Percentiles rank a stretch among this genome's conserved stretches.
phyloP scores from a whole-genome alignment of 805 yeast species.

The Yamadazyma sp. region DNA sequence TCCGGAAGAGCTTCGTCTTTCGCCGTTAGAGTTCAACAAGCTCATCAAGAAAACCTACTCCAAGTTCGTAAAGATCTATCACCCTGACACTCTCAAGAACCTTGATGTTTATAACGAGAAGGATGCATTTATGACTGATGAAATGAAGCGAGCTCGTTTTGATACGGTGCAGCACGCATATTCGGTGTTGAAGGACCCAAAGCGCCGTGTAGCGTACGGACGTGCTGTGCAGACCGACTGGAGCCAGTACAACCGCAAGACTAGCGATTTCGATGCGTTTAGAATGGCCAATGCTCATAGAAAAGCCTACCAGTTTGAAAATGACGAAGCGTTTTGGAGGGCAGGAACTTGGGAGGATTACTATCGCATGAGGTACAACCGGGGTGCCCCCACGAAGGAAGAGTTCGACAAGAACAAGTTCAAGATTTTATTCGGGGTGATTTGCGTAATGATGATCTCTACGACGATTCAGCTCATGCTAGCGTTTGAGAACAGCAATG shows the following conservation, averaged over 20 bases:
- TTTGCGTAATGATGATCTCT: constrained; percentile 31
- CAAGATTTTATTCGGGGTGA: constrained; percentile 37
- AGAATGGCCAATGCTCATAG: constrained; percentile 41
- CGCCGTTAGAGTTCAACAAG: constrained; percentile 54
- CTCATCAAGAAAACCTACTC: constrained; percentile 36
- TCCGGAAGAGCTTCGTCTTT: constrained; percentile 33
- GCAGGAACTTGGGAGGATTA: constrained; percentile 69
- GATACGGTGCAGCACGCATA: constrained; percentile 37
- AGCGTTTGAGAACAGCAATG: constrained; percentile 35
- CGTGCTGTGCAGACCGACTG: constrained; percentile 28
- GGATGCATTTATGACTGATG: constrained; percentile 30
- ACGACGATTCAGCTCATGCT: constrained; percentile 36
- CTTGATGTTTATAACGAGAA: constrained; percentile 24
- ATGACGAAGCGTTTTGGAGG: constrained; percentile 51
- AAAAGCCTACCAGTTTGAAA: constrained; percentile 26
- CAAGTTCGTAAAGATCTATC: constrained; percentile 66
- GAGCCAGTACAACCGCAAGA: constrained; percentile 15
- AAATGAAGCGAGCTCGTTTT: constrained; percentile 32
- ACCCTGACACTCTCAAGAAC: constrained; percentile 62
- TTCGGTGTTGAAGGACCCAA: constrained; percentile 54
- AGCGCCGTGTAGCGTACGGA: constrained; percentile 30
- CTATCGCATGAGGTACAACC: constrained; percentile 42
- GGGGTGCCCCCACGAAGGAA: constrained; percentile 40
- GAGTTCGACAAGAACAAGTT: constrained; percentile 44
- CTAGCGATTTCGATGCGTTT: constrained; percentile 29